Percentiles rank a stretch among this genome's conserved stretches.
These are phyloP conservation scores for Primulina huaijiensis DNA, from an alignment of 257 asterid genomes.

Conservation along the genomic window DNA sequence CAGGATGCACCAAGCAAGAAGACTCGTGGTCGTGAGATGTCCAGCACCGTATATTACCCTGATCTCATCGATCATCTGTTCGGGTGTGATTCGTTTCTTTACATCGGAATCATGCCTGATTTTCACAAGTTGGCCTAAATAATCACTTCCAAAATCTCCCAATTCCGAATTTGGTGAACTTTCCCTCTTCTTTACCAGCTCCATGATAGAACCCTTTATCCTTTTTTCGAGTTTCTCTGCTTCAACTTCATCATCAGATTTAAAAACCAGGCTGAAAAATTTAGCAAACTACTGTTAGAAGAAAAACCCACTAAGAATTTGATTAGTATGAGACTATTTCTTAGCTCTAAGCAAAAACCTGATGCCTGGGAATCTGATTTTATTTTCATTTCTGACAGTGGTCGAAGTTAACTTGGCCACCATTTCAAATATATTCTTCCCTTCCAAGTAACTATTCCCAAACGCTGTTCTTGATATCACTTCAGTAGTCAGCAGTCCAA, in stretches of 20 bases:
- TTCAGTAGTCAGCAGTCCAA: conserved; percentile 43
- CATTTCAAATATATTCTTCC: conserved; percentile 46
- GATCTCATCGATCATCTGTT: conserved; percentile 54
- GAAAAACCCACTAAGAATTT: not conserved
- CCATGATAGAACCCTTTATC: conserved; percentile 46
- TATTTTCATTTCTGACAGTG: conserved; percentile 35
- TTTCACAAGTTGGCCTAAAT: conserved; percentile 48
- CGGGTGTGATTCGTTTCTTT: conserved; percentile 39
- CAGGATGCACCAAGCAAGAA: conserved; percentile 49
- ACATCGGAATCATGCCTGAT: conserved; percentile 31
- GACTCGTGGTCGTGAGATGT: conserved; percentile 42
- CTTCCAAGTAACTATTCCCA: conserved; percentile 45
- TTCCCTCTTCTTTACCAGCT: conserved; percentile 43
- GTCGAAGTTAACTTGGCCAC: conserved; percentile 31
- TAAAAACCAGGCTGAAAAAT: conserved; percentile 33
- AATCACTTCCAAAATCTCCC: conserved; percentile 40
- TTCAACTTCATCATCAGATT: conserved; percentile 49
- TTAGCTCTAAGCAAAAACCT: conserved; percentile 19
- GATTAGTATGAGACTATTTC: not conserved
- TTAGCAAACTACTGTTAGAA: not conserved
- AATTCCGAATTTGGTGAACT: conserved; percentile 11
- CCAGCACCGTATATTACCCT: conserved; percentile 49
- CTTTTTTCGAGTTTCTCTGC: conserved; percentile 47
- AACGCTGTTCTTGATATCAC: conserved; percentile 56
- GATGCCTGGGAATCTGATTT: conserved; percentile 31